phyloP scores from a whole-genome alignment of 164 flowering plant species.

The Hamamelis virginiana region DNA sequence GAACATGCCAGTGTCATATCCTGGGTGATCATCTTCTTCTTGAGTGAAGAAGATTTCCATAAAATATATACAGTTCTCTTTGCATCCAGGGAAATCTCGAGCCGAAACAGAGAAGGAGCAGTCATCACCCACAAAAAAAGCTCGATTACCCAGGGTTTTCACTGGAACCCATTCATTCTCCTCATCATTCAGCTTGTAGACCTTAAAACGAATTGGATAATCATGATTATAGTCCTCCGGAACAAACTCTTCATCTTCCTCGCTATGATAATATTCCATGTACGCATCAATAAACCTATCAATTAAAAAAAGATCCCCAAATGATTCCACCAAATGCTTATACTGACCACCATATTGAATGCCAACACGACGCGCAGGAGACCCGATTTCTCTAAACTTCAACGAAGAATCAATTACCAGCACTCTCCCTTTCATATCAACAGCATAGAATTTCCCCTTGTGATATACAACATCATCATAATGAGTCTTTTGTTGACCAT shows the following conservation, averaged over 20 bases:
- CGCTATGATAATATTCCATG: too few relatives aligned
- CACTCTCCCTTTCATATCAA: not conserved
- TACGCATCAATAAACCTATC: conserved; percentile 3
- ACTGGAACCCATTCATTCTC: conserved; percentile 20
- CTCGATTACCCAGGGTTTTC: conserved; percentile 15
- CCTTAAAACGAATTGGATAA: conserved; percentile 2
- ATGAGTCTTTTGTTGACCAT: not conserved
- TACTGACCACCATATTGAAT: not conserved
- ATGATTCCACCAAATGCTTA: conserved; percentile 14
- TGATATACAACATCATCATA: conserved; percentile 1
- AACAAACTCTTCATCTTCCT: too few relatives aligned
- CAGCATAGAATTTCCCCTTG: too few relatives aligned
- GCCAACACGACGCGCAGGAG: not conserved
- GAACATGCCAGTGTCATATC: conserved; percentile 1
- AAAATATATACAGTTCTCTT: conserved; percentile 20
- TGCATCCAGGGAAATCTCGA: conserved; percentile 7
- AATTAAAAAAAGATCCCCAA: conserved; percentile 10
- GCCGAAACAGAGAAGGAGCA: conserved; percentile 15
- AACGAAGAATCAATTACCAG: not conserved
- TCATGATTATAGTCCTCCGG: too few relatives aligned
- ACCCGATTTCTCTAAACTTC: not conserved
- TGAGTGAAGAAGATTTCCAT: not conserved
- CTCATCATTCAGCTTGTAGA: conserved; percentile 11
- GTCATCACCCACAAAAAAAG: conserved; percentile 12
- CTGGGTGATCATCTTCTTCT: not conserved